A percentile compares a stretch with the other conserved stretches of the same genome.
Conservation (phyloP, 352 stramenopile genomes). For the Pythium angustatum region DNA sequence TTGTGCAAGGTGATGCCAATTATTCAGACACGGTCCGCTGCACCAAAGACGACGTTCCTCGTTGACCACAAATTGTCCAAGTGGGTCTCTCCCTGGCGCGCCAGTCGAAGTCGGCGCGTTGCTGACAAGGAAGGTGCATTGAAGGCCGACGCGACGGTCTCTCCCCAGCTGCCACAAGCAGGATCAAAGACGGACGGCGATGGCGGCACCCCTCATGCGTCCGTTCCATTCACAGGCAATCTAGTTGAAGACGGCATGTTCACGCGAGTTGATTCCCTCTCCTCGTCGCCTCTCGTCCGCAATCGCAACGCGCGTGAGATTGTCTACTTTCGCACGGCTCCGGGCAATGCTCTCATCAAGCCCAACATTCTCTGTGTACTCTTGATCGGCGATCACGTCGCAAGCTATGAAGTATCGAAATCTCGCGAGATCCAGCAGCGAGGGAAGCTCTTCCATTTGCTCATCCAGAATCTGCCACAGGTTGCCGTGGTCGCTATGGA, state of each 20-base stretch:
- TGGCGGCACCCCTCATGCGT: neutral
- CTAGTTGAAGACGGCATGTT: constrained; percentile 40
- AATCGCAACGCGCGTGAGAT: constrained; percentile 63
- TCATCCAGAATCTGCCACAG: constrained; percentile 69
- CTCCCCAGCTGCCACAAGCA: constrained; percentile 1
- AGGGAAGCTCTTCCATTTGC: constrained; percentile 71
- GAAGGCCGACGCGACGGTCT: constrained; percentile 19
- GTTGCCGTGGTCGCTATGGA: constrained; percentile 69
- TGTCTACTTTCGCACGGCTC: constrained; percentile 67
- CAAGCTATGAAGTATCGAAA: constrained; percentile 45
- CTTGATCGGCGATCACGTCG: constrained; percentile 61
- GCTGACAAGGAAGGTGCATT: neutral
- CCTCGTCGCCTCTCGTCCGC: constrained; percentile 50
- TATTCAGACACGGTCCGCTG: constrained; percentile 41
- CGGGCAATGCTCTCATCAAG: constrained; percentile 60
- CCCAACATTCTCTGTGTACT: constrained; percentile 61
- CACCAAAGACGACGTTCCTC: constrained; percentile 16
- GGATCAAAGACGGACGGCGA: neutral
- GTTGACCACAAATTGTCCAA: constrained; percentile 6
- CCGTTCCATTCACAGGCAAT: constrained; percentile 17
- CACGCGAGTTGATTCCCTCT: constrained; percentile 52
- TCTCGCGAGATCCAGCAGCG: constrained; percentile 54
- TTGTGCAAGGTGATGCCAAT: constrained; percentile 67
- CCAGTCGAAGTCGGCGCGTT: constrained; percentile 6
- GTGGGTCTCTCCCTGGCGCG: constrained; percentile 28